Conservation (phyloP, 805 yeast genomes). For the Yarrowia alimentaria region DNA sequence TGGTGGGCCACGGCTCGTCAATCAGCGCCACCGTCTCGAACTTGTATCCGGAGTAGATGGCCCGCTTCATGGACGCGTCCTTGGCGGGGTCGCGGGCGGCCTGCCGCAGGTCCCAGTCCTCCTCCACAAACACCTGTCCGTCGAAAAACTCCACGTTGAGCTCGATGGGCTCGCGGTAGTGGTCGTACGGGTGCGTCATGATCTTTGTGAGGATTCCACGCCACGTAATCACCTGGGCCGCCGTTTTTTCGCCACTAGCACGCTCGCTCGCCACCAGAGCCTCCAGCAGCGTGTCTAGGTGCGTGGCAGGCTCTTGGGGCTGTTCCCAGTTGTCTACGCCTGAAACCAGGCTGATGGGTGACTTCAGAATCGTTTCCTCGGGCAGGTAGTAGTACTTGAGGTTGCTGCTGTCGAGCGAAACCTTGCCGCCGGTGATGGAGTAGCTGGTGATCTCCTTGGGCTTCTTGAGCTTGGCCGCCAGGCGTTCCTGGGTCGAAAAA, state of each 20-base stretch:
- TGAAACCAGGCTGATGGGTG: slow-evolving; percentile 56
- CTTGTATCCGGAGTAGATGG: slow-evolving; percentile 58
- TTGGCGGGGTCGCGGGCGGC: slow-evolving; percentile 32
- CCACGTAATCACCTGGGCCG: slow-evolving; percentile 73
- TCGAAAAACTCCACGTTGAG: slow-evolving; percentile 69
- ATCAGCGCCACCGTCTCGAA: slow-evolving; percentile 79
- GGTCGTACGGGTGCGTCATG: slow-evolving; percentile 62
- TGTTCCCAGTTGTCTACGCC: slow-evolving; percentile 64
- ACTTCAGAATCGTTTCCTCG: slow-evolving; percentile 60
- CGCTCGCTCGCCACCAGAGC: slow-evolving; percentile 59
- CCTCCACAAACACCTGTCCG: slow-evolving; percentile 46
- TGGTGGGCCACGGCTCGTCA: slow-evolving; percentile 69
- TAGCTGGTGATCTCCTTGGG: slow-evolving; percentile 78
- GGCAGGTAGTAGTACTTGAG: slow-evolving; percentile 80
- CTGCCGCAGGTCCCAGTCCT: slow-evolving; percentile 37
- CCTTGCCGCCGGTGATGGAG: slow-evolving; percentile 55
- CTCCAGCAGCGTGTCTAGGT: slow-evolving; percentile 56
- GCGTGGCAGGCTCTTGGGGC: slow-evolving; percentile 47
- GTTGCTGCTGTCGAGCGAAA: slow-evolving; percentile 48
- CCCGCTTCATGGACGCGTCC: slow-evolving; percentile 33
- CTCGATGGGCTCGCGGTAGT: slow-evolving; percentile 52
- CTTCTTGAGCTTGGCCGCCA: slow-evolving; percentile 64
- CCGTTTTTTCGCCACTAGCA: slow-evolving; percentile 46
- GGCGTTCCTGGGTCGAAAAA: slow-evolving; percentile 35
- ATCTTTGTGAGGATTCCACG: slow-evolving; percentile 80